A percentile compares a stretch with the other conserved stretches of the same genome.
These are phyloP conservation scores for Penicillium sp. DNA, from an alignment of 2,329 filamentous ascomycete genomes.

Conservation along the genomic window DNA sequence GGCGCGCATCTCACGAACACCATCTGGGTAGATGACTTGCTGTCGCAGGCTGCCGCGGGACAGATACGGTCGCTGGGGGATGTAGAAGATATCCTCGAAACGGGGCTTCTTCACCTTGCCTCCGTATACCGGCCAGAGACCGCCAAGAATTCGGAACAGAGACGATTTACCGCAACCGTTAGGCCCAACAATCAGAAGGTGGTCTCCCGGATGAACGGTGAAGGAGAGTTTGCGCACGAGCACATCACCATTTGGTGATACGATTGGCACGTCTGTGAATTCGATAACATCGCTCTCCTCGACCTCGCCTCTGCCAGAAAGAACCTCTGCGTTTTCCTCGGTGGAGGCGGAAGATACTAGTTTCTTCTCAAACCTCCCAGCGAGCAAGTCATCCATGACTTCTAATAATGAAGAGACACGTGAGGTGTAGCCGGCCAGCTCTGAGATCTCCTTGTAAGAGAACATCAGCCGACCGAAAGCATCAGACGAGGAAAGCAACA, in stretches of 20 bases:
- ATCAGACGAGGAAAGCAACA: slow-evolving; percentile 90
- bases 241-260: slow-evolving; percentile 94
- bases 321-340: slow-evolving; percentile 77
- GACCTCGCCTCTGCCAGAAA: slow-evolving; percentile 78
- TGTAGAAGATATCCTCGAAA: slow-evolving; percentile 95
- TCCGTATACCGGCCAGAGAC: slow-evolving; percentile 96
- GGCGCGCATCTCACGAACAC: slow-evolving; percentile 79
- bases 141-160: slow-evolving; percentile 92
- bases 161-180: slow-evolving; percentile 98
- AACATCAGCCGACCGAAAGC: slow-evolving; percentile 97
- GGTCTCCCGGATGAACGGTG: slow-evolving; percentile 79
- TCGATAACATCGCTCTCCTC: slow-evolving; percentile 81
- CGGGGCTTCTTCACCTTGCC: slow-evolving; percentile 89
- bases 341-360: slow-evolving; percentile 85
- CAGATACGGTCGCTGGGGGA: slow-evolving; percentile 92
- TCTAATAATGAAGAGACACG: slow-evolving; percentile 86
- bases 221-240: slow-evolving; percentile 85
- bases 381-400: slow-evolving; percentile 90
- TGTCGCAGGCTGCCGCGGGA: slow-evolving; percentile 89
- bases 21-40: slow-evolving; percentile 96
- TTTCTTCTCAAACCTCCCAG: slow-evolving; percentile 93
- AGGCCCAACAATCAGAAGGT: slow-evolving; percentile 90
- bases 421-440: slow-evolving; percentile 92
- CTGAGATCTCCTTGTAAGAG: slow-evolving; percentile 95
- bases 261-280: slow-evolving; percentile 88